phyloP scores from a whole-genome alignment of 2,329 filamentous ascomycete species.

The Didymella keratinophila region DNA sequence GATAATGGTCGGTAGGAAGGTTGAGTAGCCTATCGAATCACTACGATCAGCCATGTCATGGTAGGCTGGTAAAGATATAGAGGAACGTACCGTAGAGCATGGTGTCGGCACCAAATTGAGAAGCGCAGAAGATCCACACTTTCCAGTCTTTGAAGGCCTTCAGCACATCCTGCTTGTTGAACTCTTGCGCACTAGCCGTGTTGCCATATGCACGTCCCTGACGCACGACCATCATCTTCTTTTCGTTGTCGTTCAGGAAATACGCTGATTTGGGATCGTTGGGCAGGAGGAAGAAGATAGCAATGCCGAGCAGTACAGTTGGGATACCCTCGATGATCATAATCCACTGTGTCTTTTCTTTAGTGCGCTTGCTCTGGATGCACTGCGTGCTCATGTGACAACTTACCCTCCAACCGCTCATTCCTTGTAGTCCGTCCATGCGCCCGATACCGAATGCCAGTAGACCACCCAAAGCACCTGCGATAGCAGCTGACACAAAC shows the following conservation, averaged over 20 bases:
- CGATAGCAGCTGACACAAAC: constrained; percentile 73
- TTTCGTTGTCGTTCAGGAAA: not conserved
- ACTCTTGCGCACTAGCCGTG: not conserved
- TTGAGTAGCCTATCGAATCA: not conserved
- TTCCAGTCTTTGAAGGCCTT: not conserved
- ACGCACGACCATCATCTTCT: not conserved
- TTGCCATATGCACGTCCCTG: not conserved
- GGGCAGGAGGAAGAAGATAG: not conserved
- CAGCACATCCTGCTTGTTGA: not conserved
- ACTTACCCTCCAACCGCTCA: not conserved
- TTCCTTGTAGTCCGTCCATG: not conserved
- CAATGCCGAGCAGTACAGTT: not conserved
- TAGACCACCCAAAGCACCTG: constrained; percentile 71
- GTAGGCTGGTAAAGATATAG: not conserved
- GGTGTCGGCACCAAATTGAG: not conserved
- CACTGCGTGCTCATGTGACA: not conserved
- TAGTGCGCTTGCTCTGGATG: not conserved
- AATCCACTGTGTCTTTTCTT: not conserved
- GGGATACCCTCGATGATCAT: not conserved
- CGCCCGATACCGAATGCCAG: not conserved
- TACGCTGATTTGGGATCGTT: not conserved
- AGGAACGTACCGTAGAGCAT: not conserved
- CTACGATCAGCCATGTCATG: not conserved
- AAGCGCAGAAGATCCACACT: not conserved
- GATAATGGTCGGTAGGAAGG: not conserved